Conservation (phyloP, 202 grass and related monocot genomes). For the Setaria italica region DNA sequence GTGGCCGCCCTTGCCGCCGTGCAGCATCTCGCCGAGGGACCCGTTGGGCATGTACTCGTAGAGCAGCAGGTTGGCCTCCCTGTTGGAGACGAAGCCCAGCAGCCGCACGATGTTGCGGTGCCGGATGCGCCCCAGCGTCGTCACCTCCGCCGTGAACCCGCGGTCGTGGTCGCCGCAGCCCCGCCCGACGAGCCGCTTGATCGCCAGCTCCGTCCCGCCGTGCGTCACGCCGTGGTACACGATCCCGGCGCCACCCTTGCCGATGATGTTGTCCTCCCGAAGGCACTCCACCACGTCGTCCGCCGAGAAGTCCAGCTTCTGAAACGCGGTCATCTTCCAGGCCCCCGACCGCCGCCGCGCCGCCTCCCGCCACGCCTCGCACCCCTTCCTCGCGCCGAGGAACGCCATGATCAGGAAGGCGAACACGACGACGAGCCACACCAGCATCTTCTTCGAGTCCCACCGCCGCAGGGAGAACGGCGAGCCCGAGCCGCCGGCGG, state of each 20-base stretch:
- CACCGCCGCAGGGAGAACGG: not conserved
- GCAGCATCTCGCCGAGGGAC: constrained; percentile 86
- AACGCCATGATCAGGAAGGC: not conserved
- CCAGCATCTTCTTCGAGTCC: constrained; percentile 50
- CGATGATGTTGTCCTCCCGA: constrained; percentile 93
- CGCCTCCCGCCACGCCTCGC: constrained; percentile 53
- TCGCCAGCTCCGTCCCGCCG: constrained; percentile 68
- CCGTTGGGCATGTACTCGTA: constrained; percentile 98
- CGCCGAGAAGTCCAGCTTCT: constrained; percentile 72
- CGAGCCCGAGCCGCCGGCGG: not conserved
- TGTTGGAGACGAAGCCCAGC: constrained; percentile 82
- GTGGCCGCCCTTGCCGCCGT: constrained; percentile 80
- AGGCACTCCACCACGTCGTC: constrained; percentile 87
- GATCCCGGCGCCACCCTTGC: constrained; percentile 91
- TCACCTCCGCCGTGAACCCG: constrained; percentile 89
- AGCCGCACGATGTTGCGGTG: constrained; percentile 95
- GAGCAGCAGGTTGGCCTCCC: constrained; percentile 86
- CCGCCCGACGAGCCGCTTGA: constrained; percentile 72
- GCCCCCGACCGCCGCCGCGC: constrained; percentile 53
- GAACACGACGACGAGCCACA: constrained; percentile 40
- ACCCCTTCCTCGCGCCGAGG: constrained; percentile 40
- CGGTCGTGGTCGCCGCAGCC: constrained; percentile 74
- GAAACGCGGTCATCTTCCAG: constrained; percentile 94
- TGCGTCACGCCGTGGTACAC: constrained; percentile 77
- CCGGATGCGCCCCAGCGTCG: constrained; percentile 81